These are phyloP conservation scores for Coccomyxa subellipsoidea DNA, from an alignment of 163 green algal species.

Conservation along the genomic window DNA sequence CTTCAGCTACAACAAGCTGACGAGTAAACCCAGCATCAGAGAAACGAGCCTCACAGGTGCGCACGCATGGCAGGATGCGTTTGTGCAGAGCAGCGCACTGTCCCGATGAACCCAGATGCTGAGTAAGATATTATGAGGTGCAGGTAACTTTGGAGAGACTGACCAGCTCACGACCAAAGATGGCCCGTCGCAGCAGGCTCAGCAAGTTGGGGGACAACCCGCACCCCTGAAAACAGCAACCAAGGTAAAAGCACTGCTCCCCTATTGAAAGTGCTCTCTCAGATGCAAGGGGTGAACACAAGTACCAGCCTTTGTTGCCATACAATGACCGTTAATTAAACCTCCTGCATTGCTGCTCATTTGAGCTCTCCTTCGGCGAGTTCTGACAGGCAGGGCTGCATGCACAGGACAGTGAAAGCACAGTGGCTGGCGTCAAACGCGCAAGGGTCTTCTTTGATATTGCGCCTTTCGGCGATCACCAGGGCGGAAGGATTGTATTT, in stretches of 20 bases:
- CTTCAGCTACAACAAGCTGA: not conserved
- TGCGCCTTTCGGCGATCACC: conserved; percentile 17
- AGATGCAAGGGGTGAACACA: too few species aligned
- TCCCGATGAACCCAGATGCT: not conserved
- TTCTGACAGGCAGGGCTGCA: too few species aligned
- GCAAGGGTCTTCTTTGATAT: conserved; percentile 12
- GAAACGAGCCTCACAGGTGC: not conserved
- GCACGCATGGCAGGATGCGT: not conserved
- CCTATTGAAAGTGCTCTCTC: too few species aligned
- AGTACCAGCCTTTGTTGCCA: too few species aligned
- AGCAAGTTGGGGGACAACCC: not conserved
- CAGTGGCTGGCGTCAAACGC: not conserved
- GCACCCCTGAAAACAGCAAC: not conserved
- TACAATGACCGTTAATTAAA: too few species aligned
- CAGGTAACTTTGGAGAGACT: not conserved
- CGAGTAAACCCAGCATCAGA: not conserved
- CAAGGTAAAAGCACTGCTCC: not conserved
- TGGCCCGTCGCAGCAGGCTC: not conserved
- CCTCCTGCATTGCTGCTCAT: too few species aligned
- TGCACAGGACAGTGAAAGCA: not conserved
- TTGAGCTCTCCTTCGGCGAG: too few species aligned
- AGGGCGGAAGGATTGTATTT: conserved; percentile 52
- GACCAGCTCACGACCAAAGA: not conserved
- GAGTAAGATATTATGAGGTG: not conserved
- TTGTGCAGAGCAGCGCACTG: not conserved